Evolutionary conservation across 257 asterid genomes (phyloP).

Genomic region (Solanum rostratum): DNA sequence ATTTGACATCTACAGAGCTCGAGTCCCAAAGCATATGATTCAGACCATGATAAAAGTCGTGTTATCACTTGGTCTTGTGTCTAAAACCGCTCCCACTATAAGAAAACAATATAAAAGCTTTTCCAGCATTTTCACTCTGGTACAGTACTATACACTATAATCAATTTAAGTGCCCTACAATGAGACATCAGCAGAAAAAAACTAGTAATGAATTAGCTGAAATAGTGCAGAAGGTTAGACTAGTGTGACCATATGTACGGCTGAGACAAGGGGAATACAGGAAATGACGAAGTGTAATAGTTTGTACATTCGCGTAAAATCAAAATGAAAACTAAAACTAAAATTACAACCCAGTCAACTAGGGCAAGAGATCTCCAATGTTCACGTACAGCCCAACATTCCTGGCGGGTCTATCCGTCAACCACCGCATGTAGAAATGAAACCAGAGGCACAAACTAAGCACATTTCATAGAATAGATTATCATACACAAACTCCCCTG

Average conservation of each 20-base stretch:
- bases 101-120: too few relatives aligned
- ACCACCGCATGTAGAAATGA: not conserved
- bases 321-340: not conserved
- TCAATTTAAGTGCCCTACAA: not conserved
- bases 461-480: not conserved
- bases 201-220: too few relatives aligned
- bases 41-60: not conserved
- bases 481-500: not conserved
- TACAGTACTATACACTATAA: not conserved
- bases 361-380: not conserved
- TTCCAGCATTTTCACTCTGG: not conserved
- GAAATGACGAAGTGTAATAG: not conserved
- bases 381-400: not conserved
- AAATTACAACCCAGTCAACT: not conserved
- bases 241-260: not conserved
- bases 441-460: not conserved
- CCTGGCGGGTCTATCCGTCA: not conserved
- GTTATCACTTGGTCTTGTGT: not conserved
- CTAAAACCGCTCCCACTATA: too few relatives aligned
- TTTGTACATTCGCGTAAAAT: not conserved
- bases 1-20: too few relatives aligned
- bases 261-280: not conserved
- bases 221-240: too few relatives aligned
- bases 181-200: too few relatives aligned
- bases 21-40: too few relatives aligned